These are phyloP conservation scores for Sporothrix mexicana DNA, from an alignment of 2,329 filamentous ascomycete genomes.

Conservation along the genomic window DNA sequence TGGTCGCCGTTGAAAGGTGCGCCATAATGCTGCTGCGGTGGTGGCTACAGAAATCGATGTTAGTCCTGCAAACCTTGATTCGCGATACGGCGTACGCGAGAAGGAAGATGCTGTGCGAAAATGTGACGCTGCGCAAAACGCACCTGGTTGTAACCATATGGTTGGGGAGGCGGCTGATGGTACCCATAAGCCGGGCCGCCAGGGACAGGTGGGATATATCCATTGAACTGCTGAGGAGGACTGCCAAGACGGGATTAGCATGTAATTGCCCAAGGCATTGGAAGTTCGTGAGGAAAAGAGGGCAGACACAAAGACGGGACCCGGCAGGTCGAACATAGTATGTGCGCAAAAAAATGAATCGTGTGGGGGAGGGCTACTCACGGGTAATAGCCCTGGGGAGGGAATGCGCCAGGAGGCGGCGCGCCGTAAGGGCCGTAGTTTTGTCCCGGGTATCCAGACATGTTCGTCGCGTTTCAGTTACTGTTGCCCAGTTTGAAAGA, in stretches of 20 bases:
- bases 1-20: conserved; percentile 18
- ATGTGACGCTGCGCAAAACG: conserved; percentile 24
- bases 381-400: conserved; percentile 34
- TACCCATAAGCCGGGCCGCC: conserved; percentile 28
- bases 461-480: neutral
- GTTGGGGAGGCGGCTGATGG: conserved; percentile 33
- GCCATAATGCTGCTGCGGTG: conserved; percentile 17
- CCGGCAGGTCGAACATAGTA: neutral
- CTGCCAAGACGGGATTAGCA: conserved; percentile 30
- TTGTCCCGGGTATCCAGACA: conserved; percentile 32
- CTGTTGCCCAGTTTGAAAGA: neutral
- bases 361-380: neutral
- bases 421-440: conserved; percentile 32
- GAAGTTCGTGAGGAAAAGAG: neutral
- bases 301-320: neutral
- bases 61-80: neutral
- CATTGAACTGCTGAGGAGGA: conserved; percentile 33
- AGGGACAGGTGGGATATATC: conserved; percentile 32
- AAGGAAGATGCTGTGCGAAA: neutral
- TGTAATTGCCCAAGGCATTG: neutral
- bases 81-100: neutral
- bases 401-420: conserved; percentile 33
- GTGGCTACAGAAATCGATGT: neutral
- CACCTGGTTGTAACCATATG: conserved; percentile 34
- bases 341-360: neutral